phyloP scores from a whole-genome alignment of 345 rosid species.

The Populus pruinosa region DNA sequence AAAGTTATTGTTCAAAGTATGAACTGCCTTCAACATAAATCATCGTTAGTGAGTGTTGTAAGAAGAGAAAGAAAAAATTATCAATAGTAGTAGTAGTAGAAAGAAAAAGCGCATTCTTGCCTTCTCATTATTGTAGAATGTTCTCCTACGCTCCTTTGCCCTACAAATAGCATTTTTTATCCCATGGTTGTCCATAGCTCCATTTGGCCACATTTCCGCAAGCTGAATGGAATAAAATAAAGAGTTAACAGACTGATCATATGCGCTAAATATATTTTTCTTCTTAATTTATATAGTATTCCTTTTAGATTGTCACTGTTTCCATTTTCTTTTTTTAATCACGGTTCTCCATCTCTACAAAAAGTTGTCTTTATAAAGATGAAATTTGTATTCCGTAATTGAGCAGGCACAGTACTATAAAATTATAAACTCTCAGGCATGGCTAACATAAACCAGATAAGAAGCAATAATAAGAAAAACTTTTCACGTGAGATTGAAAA shows the following conservation, averaged over 20 bases:
- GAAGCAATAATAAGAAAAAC: neutral
- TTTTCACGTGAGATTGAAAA: neutral
- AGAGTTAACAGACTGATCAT: neutral
- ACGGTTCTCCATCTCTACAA: neutral
- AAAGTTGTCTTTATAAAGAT: neutral
- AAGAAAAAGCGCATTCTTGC: neutral
- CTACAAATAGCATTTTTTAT: neutral
- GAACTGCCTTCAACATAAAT: too few species aligned
- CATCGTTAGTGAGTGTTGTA: neutral
- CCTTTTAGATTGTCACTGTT: neutral
- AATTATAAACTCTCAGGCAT: neutral
- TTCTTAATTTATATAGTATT: neutral
- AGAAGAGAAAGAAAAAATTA: too few species aligned
- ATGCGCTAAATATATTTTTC: neutral
- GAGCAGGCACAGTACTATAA: neutral
- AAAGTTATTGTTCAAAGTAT: neutral
- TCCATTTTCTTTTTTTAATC: neutral
- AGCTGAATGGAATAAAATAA: neutral
- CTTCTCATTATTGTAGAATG: neutral
- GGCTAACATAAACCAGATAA: neutral
- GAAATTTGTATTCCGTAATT: neutral
- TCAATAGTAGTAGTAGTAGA: too few species aligned
- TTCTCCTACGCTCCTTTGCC: neutral
- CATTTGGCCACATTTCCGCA: neutral
- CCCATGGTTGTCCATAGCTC: neutral